Percentiles rank a stretch among this genome's conserved stretches.
Conservation (phyloP, 805 yeast genomes). For the Metschnikowia drakensbergensis region DNA sequence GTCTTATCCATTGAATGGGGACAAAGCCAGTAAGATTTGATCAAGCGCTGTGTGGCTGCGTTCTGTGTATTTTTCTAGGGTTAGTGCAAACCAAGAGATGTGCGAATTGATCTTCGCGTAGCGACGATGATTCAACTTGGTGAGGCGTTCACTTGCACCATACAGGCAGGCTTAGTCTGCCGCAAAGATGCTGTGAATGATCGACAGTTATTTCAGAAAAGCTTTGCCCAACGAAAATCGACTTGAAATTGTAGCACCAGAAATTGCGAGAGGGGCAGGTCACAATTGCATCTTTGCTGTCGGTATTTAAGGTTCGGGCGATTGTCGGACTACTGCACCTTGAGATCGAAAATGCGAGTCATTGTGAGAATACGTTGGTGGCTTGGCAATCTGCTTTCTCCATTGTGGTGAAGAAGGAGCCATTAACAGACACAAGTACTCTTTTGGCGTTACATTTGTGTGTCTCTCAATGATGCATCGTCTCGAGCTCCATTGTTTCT, state of each 20-base stretch:
- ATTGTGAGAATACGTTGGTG: no score
- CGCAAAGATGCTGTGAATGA: no score
- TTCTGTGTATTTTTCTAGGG: neutral
- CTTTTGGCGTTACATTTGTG: no score
- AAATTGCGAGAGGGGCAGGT: no score
- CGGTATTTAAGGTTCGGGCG: neutral
- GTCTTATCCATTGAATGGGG: conserved; percentile 1
- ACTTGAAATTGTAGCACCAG: no score
- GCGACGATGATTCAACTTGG: neutral
- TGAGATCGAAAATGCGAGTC: neutral
- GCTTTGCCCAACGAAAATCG: no score
- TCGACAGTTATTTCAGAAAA: no score
- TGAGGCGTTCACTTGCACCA: neutral
- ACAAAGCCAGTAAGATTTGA: neutral
- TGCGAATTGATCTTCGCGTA: conserved; percentile 1
- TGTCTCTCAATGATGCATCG: no score
- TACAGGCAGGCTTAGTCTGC: neutral
- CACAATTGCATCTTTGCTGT: no score
- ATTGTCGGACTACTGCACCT: neutral
- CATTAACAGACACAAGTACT: no score
- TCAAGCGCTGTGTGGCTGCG: conserved; percentile 1
- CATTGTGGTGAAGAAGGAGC: no score
- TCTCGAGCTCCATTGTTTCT: no score
- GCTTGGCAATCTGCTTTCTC: neutral
- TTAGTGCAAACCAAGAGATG: neutral